Evolutionary conservation across 371 early-diverging fungal species (phyloP).

Genomic region (Paraphysoderma sedebokerense): DNA sequence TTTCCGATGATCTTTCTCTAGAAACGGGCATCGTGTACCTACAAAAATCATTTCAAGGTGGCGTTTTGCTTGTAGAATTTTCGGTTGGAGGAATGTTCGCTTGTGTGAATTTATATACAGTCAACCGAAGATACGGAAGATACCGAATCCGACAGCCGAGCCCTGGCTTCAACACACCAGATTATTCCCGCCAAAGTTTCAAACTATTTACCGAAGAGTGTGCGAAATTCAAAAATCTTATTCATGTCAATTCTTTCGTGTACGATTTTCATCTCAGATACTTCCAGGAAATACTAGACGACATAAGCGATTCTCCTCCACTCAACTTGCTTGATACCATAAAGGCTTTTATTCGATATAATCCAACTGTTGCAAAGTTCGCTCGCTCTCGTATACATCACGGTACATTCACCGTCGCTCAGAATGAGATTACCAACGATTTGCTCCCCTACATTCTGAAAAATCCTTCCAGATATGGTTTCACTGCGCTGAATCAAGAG

Average conservation of each 20-base stretch:
- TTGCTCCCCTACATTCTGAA: no score
- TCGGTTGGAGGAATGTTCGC: slow-evolving; percentile 48
- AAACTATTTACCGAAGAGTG: slow-evolving; percentile 47
- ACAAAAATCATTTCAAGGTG: slow-evolving; percentile 40
- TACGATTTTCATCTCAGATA: slow-evolving; percentile 61
- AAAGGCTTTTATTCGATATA: no score
- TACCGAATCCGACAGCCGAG: slow-evolving; percentile 2
- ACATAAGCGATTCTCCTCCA: no score
- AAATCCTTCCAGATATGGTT: no score
- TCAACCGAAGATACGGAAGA: slow-evolving; percentile 45
- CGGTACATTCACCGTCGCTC: no score
- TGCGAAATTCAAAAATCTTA: slow-evolving; percentile 37
- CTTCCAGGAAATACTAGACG: slow-evolving; percentile 39
- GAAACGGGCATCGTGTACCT: slow-evolving; percentile 43
- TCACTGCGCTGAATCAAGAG: no score
- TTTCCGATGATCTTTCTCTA: slow-evolving; percentile 17
- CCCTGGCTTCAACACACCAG: slow-evolving; percentile 16
- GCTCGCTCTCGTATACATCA: no score
- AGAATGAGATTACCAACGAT: no score
- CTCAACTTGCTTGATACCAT: no score
- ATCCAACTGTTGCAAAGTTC: no score
- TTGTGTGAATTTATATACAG: slow-evolving; percentile 51
- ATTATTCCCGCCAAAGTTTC: slow-evolving; percentile 33
- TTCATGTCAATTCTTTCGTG: slow-evolving; percentile 65
- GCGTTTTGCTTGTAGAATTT: slow-evolving; percentile 55